A percentile compares a stretch with the other conserved stretches of the same genome.
phyloP scores from a whole-genome alignment of 257 asterid species.

The Primulina eburnea region DNA sequence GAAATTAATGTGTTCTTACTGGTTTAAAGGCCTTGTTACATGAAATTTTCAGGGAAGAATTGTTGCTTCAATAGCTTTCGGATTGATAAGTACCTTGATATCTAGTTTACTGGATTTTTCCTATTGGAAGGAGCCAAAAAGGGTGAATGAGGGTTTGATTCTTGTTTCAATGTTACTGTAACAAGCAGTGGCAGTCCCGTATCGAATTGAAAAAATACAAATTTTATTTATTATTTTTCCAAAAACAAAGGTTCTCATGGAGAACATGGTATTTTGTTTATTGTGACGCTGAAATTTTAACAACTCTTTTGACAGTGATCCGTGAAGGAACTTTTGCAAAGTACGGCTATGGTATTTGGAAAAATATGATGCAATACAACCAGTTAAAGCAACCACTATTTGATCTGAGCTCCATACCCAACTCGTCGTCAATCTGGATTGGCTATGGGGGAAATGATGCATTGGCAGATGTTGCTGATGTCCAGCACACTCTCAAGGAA shows the following conservation, averaged over 20 bases:
- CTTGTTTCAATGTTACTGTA: neutral
- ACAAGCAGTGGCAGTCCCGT: neutral
- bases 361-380: slow-evolving; percentile 57
- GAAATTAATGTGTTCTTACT: slow-evolving; percentile 9
- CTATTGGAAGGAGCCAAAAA: neutral
- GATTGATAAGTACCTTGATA: slow-evolving; percentile 59
- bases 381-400: slow-evolving; percentile 67
- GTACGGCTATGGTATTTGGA: slow-evolving; percentile 85
- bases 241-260: too few species aligned
- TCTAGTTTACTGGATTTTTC: slow-evolving; percentile 2
- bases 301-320: slow-evolving; percentile 62
- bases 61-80: slow-evolving; percentile 94
- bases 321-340: slow-evolving; percentile 76
- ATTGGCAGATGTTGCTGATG: slow-evolving; percentile 72
- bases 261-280: neutral
- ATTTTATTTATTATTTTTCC: too few species aligned
- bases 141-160: too few species aligned
- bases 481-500: slow-evolving; percentile 62
- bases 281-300: slow-evolving; percentile 16
- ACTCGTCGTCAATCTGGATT: slow-evolving; percentile 83
- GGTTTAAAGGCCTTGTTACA: slow-evolving; percentile 11
- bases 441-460: slow-evolving; percentile 90
- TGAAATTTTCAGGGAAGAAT: slow-evolving; percentile 61
- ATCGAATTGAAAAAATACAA: neutral
- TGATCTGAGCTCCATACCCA: slow-evolving; percentile 67